Conservation (phyloP, 306 rosid species). For the Cucurbita argyrosperma region DNA sequence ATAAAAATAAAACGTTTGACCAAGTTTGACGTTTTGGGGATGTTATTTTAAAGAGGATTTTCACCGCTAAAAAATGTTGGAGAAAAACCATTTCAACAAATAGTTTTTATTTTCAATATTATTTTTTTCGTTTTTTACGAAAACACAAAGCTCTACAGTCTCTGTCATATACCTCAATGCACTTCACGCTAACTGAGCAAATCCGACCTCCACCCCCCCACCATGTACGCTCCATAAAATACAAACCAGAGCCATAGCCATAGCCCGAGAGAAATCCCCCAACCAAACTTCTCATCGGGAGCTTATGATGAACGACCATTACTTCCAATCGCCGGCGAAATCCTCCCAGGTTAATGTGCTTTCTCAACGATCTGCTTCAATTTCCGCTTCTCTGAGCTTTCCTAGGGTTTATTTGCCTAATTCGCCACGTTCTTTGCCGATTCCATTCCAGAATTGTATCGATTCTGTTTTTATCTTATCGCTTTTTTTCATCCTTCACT, state of each 20-base stretch:
- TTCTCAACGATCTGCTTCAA: background rate
- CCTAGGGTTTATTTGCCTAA: background rate
- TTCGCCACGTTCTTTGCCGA: background rate
- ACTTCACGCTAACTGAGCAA: conserved; percentile 6
- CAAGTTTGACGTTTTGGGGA: no score
- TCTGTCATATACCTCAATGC: background rate
- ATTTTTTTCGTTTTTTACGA: background rate
- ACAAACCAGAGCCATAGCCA: background rate
- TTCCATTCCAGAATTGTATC: background rate
- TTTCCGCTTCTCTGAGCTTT: background rate
- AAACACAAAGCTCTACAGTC: background rate
- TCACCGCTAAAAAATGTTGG: no score
- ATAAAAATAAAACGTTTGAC: no score
- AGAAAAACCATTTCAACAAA: no score
- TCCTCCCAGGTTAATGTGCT: background rate
- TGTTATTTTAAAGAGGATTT: no score
- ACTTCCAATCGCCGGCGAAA: background rate
- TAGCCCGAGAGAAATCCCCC: background rate
- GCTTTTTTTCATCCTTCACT: background rate
- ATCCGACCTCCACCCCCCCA: conserved; percentile 3
- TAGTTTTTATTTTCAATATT: no score
- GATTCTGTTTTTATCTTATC: background rate
- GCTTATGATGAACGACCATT: background rate
- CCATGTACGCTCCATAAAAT: background rate
- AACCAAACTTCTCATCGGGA: background rate